phyloP scores from a whole-genome alignment of 2,329 filamentous ascomycete species.

The Penicillium sclerotiorum region DNA sequence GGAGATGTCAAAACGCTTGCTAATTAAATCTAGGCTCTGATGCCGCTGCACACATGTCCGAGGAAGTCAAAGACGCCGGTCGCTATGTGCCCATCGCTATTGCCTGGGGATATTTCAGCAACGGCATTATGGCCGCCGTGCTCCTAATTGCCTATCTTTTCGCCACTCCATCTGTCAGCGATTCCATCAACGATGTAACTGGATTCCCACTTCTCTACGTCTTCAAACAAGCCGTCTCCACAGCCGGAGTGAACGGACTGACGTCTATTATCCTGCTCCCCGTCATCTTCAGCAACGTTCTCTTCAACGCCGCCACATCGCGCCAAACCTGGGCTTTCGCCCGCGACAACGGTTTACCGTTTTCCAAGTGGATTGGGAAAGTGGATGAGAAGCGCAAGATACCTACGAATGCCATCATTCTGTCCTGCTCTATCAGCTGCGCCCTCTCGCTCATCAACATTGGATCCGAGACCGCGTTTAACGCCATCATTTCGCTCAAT shows the following conservation, averaged over 20 bases:
- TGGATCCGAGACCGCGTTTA: constrained; percentile 54
- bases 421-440: constrained; percentile 34
- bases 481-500: constrained; percentile 55
- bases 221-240: constrained; percentile 37
- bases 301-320: constrained; percentile 42
- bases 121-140: constrained; percentile 46
- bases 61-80: constrained; percentile 51
- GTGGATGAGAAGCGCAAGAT: constrained; percentile 43
- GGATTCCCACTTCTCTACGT: constrained; percentile 52
- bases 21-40: constrained; percentile 27
- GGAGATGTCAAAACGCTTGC: not conserved
- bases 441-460: constrained; percentile 55
- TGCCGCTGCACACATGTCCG: constrained; percentile 41
- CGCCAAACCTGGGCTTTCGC: constrained; percentile 48
- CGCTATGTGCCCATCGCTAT: constrained; percentile 49
- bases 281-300: constrained; percentile 42
- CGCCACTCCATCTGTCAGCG: constrained; percentile 30
- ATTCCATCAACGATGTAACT: constrained; percentile 43
- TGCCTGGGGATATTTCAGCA: constrained; percentile 47
- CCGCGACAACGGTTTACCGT: constrained; percentile 48
- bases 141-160: constrained; percentile 50
- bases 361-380: constrained; percentile 42
- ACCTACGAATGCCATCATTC: constrained; percentile 44
- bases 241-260: constrained; percentile 29
- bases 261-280: constrained; percentile 46